These are phyloP conservation scores for Trichoderma arundinaceum DNA, from an alignment of 2,329 filamentous ascomycete genomes.

Conservation along the genomic window DNA sequence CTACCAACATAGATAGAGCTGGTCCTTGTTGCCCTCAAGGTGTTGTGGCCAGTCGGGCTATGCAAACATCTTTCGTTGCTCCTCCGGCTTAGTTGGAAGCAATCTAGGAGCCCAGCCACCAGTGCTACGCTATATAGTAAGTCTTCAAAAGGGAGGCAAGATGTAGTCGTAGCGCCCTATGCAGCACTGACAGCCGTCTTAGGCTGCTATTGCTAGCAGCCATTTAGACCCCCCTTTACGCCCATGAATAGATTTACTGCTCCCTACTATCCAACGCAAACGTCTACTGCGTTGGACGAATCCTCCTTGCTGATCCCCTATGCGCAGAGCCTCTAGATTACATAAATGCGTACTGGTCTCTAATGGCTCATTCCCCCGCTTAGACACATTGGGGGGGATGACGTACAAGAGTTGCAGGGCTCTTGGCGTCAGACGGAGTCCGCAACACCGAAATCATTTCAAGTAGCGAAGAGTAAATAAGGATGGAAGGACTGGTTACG, in stretches of 20 bases:
- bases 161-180: not conserved
- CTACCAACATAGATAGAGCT: not conserved
- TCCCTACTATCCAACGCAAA: too few species aligned
- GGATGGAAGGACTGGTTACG: not conserved
- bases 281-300: too few species aligned
- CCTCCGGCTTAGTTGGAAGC: not conserved
- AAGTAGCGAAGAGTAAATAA: not conserved
- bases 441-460: not conserved
- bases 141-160: not conserved
- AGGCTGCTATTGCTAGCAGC: too few species aligned
- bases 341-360: too few species aligned
- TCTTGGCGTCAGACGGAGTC: too few species aligned
- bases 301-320: not conserved
- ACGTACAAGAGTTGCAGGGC: not conserved
- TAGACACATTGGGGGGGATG: too few species aligned
- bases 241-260: not conserved
- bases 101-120: not conserved
- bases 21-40: rapidly evolving
- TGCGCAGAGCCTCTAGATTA: not conserved
- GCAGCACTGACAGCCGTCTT: not conserved
- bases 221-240: too few species aligned
- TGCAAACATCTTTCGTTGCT: not conserved
- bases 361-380: too few species aligned
- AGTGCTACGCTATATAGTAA: not conserved
- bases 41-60: not conserved